Evolutionary conservation across 305 asterid species (phyloP).

Genomic region (Fraxinus ornus): DNA sequence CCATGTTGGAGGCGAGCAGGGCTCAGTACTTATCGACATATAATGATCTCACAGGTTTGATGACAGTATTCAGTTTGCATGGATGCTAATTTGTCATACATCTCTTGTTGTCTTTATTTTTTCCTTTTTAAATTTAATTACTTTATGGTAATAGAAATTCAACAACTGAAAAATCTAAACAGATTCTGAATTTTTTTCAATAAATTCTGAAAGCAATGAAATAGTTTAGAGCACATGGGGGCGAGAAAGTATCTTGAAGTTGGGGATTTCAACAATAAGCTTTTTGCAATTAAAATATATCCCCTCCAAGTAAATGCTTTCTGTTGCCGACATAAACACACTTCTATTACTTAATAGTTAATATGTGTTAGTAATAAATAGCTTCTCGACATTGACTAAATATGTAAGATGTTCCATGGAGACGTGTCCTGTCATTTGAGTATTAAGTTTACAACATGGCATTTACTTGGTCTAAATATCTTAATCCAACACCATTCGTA

Average conservation of each 20-base stretch:
- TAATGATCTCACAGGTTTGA: constrained; percentile 66
- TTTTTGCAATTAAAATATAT: not conserved
- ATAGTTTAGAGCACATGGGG: not conserved
- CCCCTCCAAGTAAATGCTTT: not conserved
- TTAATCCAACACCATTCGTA: not conserved
- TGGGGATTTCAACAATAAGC: not conserved
- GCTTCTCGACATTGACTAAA: not conserved
- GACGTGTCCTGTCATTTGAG: not conserved
- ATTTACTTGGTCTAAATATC: not conserved
- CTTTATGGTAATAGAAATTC: not conserved
- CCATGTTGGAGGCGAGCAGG: constrained; percentile 75
- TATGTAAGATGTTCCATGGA: not conserved
- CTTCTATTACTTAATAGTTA: not conserved
- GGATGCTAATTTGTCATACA: not conserved
- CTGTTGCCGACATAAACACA: not conserved
- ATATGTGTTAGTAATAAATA: not conserved
- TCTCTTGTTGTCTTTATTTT: not conserved
- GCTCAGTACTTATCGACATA: constrained; percentile 67
- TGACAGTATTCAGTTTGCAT: constrained; percentile 2
- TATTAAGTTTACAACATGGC: not conserved
- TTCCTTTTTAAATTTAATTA: not conserved
- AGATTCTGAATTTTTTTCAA: not conserved
- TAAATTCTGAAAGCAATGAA: not conserved
- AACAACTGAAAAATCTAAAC: not conserved
- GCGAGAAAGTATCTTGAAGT: not conserved